Percentiles rank a stretch among this genome's conserved stretches.
Evolutionary conservation across 371 early-diverging fungal genomes (phyloP).

Genomic region (Lichtheimia ornata): DNA sequence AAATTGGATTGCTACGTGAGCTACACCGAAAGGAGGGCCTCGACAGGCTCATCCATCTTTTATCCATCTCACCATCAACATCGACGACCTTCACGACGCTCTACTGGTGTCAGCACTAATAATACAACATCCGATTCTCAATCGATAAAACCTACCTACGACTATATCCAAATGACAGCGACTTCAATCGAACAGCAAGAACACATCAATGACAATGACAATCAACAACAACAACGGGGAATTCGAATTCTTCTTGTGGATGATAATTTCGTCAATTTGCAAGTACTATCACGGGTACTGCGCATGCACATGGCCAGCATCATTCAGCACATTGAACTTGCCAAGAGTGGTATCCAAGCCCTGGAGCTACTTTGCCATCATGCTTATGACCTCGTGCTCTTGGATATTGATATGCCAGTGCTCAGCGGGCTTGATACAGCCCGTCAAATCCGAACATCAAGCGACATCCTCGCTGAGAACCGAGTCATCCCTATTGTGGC

Average conservation of each 20-base stretch:
- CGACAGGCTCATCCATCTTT: slow-evolving; percentile 19
- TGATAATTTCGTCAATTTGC: slow-evolving; percentile 61
- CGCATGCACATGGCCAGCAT: slow-evolving; percentile 49
- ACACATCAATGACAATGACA: no score
- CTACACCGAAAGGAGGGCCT: slow-evolving; percentile 15
- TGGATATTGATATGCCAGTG: slow-evolving; percentile 70
- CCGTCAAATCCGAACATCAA: slow-evolving; percentile 34
- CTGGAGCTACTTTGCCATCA: slow-evolving; percentile 43
- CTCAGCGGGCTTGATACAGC: slow-evolving; percentile 60
- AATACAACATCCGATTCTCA: not conserved
- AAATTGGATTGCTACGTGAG: slow-evolving; percentile 20
- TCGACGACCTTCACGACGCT: slow-evolving; percentile 1
- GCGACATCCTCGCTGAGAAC: slow-evolving; percentile 51
- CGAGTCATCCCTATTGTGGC: slow-evolving; percentile 65
- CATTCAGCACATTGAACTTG: slow-evolving; percentile 40
- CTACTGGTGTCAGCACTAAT: not conserved
- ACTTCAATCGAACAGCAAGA: no score
- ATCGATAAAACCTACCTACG: no score
- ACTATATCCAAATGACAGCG: no score
- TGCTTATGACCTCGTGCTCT: slow-evolving; percentile 52
- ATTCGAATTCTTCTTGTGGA: slow-evolving; percentile 40
- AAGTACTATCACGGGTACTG: slow-evolving; percentile 54
- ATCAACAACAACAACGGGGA: slow-evolving; percentile 1
- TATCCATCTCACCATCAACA: slow-evolving; percentile 5
- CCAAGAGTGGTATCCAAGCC: slow-evolving; percentile 41